These are phyloP conservation scores for Rubroboletus pulcherrimus DNA, from an alignment of 768 basidiomycete species.

Conservation along the genomic window DNA sequence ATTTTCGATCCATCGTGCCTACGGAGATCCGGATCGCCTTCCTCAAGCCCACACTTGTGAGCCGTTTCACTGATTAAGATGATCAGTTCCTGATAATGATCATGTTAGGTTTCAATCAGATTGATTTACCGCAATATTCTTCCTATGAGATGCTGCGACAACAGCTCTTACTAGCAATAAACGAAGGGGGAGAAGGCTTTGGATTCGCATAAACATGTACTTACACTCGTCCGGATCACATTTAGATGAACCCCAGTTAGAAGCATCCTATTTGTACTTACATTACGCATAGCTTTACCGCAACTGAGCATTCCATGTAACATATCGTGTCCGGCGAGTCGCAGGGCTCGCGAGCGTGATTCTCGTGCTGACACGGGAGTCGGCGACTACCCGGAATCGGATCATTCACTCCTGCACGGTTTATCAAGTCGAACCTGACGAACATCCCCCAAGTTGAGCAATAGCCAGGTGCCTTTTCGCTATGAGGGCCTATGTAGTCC, in stretches of 20 bases:
- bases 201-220: slow-evolving; percentile 58
- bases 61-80: slow-evolving; percentile 25
- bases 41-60: slow-evolving; percentile 89
- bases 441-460: neutral
- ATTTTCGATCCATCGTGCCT: slow-evolving; percentile 94
- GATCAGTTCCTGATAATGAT: slow-evolving; percentile 12
- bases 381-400: slow-evolving; percentile 4
- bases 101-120: slow-evolving; percentile 81
- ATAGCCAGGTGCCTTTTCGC: neutral
- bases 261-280: slow-evolving; percentile 36
- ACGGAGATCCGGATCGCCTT: slow-evolving; percentile 78
- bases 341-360: neutral
- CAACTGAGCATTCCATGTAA: neutral
- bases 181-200: slow-evolving; percentile 95
- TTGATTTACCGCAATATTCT: slow-evolving; percentile 90
- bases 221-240: neutral
- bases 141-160: slow-evolving; percentile 96
- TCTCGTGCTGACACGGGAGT: too few relatives aligned
- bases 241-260: slow-evolving; percentile 23
- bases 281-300: slow-evolving; percentile 18
- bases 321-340: neutral
- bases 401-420: neutral
- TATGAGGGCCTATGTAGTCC: slow-evolving; percentile 81
- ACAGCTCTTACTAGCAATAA: slow-evolving; percentile 86
- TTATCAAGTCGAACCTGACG: neutral